Evolutionary conservation across 2,329 filamentous ascomycete species (phyloP), one percentile per base, ranked within the genome.

Genomic region (Claviceps sp.): DNA sequence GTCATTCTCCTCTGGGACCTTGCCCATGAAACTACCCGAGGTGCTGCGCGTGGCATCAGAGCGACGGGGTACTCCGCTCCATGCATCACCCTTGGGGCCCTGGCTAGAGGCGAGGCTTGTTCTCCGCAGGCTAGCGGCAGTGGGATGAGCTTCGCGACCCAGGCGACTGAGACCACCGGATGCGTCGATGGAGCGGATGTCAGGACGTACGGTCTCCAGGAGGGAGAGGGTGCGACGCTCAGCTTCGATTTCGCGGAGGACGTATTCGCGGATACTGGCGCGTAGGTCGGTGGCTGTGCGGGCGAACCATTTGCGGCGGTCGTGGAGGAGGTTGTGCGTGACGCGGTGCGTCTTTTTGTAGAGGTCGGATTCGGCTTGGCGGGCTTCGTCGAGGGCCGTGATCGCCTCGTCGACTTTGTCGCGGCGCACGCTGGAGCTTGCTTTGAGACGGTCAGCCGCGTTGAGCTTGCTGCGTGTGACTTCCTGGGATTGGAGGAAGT

Each of bases 391-490:
- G 4, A 97, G 77, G 4, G 89, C 80, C 18, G 82, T 78, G 62
- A 98, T 94, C n/a, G 93, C 93, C 69, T 98, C 93, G 65, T 98
- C 93, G 30, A 97, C 93, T 71, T 97, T 98, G 64, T 98, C 93
- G 38, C 86, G 79, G 56, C 89, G 85, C 38, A 98, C 90, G 53
- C 83, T 93, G 16, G 87, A 86, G 66, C 83, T 89, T 18, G 84
- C 82, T 65, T 94, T 95, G 55, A 98, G 77, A 45, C 93, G 82
- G 66, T 97, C 90, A 1, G 90, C 89, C 1, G 90, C 88, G 56
- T 84, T 82, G 41, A 93, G 79, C 67, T 89, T 93, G 67, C 81
- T 87, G 56, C 87, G 82, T 1, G 90, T 89, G 22, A 75, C 76
- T 65, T 95, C 87, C 65, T 97, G 90, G 1, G 93, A 90, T 68